phyloP scores from a whole-genome alignment of 768 basidiomycete species.

The Mycena capillaripes region DNA sequence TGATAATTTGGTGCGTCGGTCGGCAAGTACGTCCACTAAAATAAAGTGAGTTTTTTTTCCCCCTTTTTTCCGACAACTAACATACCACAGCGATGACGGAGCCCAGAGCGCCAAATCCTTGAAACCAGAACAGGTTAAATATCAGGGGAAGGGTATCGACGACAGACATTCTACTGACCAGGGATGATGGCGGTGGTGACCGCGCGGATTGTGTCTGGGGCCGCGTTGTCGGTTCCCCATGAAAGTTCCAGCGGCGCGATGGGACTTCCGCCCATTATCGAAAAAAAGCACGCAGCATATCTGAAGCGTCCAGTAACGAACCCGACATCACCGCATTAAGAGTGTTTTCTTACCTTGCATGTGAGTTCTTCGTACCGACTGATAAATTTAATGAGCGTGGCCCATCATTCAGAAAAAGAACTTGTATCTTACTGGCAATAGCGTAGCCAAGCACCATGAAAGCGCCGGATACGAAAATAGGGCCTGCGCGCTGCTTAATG shows the following conservation, averaged over 20 bases:
- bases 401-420: neutral
- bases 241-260: constrained; percentile 58
- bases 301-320: constrained; percentile 38
- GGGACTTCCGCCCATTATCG: constrained; percentile 54
- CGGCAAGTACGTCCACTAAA: constrained; percentile 61
- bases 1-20: constrained; percentile 61
- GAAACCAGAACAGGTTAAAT: neutral
- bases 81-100: constrained; percentile 58
- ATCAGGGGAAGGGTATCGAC: neutral
- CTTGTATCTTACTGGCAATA: constrained; percentile 52
- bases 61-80: neutral
- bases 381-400: neutral
- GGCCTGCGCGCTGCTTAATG: constrained; percentile 50
- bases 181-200: constrained; percentile 60
- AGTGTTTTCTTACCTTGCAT: constrained; percentile 46
- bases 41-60: neutral
- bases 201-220: constrained; percentile 63
- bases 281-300: constrained; percentile 64
- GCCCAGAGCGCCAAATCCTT: constrained; percentile 59
- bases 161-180: constrained; percentile 43
- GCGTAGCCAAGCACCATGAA: constrained; percentile 60
- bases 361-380: constrained; percentile 51
- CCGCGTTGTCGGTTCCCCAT: constrained; percentile 65
- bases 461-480: constrained; percentile 51
- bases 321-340: neutral